Percentiles rank a stretch among this genome's conserved stretches.
Evolutionary conservation across 2,329 filamentous ascomycete species (phyloP).

Genomic region (Sordariomycetes sp.): DNA sequence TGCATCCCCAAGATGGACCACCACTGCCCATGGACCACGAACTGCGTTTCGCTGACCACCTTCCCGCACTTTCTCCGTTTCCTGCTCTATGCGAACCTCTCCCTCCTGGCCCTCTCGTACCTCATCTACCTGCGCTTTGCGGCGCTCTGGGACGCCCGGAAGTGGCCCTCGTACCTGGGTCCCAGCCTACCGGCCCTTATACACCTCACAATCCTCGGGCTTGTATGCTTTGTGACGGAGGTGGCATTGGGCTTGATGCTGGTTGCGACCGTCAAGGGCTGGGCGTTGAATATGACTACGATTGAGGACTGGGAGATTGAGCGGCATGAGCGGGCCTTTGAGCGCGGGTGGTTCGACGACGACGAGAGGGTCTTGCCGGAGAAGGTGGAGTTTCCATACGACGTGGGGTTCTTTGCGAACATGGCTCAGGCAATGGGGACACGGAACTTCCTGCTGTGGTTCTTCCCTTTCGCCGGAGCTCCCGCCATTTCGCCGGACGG

Average conservation of each 20-base stretch:
- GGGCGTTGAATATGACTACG: slow-evolving; percentile 62
- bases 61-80: slow-evolving; percentile 79
- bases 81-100: slow-evolving; percentile 55
- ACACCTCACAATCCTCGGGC: slow-evolving; percentile 47
- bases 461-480: slow-evolving; percentile 52
- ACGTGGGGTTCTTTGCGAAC: slow-evolving; percentile 66
- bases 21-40: slow-evolving; percentile 77
- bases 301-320: slow-evolving; percentile 73
- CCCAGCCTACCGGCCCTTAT: slow-evolving; percentile 49
- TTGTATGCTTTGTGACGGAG: slow-evolving; percentile 47
- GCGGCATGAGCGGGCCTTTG: slow-evolving; percentile 46
- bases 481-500: slow-evolving; percentile 29
- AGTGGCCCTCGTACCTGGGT: slow-evolving; percentile 64
- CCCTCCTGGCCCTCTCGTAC: slow-evolving; percentile 51
- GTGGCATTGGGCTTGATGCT: slow-evolving; percentile 57
- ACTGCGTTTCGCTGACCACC: slow-evolving; percentile 73
- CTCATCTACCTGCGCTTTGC: slow-evolving; percentile 50
- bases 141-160: slow-evolving; percentile 52
- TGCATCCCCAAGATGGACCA: slow-evolving; percentile 79
- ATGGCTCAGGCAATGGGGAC: slow-evolving; percentile 68
- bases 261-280: slow-evolving; percentile 47
- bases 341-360: slow-evolving; percentile 29
- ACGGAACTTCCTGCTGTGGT: slow-evolving; percentile 53
- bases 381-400: slow-evolving; percentile 71
- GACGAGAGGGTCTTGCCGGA: slow-evolving; percentile 32